These are phyloP conservation scores for Starmerella sirachaensis DNA, from an alignment of 805 yeast species.

Conservation along the genomic window DNA sequence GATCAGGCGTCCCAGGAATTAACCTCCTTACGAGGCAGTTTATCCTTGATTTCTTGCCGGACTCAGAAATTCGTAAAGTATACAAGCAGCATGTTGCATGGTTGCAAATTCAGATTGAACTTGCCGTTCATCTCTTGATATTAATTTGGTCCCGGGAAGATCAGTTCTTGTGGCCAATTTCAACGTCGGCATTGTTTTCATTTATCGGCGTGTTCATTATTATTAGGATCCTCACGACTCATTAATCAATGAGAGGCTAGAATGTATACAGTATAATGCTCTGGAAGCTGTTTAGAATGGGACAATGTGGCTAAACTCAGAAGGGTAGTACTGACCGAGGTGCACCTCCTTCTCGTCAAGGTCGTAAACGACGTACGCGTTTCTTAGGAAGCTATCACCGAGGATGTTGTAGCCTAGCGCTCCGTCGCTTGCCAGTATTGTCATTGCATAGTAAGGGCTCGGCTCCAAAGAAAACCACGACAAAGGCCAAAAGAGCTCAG, in stretches of 20 bases:
- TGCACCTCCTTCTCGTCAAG: slow-evolving; percentile 41
- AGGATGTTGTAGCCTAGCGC: slow-evolving; percentile 32
- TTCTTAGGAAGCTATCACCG: slow-evolving; percentile 47
- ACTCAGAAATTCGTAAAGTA: slow-evolving; percentile 17
- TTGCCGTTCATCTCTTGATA: slow-evolving; percentile 12
- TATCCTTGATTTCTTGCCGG: slow-evolving; percentile 16
- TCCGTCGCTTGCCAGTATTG: slow-evolving; percentile 23
- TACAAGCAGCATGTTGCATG: slow-evolving; percentile 14
- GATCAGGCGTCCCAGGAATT: slow-evolving; percentile 18
- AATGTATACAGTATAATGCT: too few relatives aligned
- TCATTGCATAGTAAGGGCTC: slow-evolving; percentile 23
- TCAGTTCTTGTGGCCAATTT: slow-evolving; percentile 14
- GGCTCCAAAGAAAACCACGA: slow-evolving; percentile 23
- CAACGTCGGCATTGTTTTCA: slow-evolving; percentile 10
- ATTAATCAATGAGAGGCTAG: too few relatives aligned
- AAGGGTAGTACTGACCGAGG: slow-evolving; percentile 28
- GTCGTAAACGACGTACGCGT: slow-evolving; percentile 48
- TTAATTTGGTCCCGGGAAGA: slow-evolving; percentile 13
- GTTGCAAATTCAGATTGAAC: slow-evolving; percentile 13
- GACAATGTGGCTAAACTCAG: slow-evolving; percentile 12
- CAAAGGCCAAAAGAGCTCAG: slow-evolving; percentile 27
- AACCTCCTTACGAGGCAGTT: slow-evolving; percentile 10
- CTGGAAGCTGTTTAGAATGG: too few relatives aligned
- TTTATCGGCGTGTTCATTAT: slow-evolving; percentile 12
- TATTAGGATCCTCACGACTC: slow-evolving; percentile 3